Conservation (phyloP, 768 basidiomycete species). For the Pleurotus tuber-regium region DNA sequence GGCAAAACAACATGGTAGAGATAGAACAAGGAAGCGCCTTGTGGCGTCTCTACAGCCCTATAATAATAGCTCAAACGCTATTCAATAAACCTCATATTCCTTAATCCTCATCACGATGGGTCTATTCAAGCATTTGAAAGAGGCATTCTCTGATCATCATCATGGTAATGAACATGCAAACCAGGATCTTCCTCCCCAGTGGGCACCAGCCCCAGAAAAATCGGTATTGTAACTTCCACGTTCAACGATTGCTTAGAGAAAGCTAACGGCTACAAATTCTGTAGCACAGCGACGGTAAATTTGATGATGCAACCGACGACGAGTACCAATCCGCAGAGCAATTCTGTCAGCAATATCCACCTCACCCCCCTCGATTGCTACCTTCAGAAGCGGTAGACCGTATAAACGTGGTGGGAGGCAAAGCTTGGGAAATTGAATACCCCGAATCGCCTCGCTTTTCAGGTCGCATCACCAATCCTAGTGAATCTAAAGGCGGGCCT, state of each 20-base stretch:
- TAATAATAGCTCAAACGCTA: background rate
- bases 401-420: constrained; percentile 44
- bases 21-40: background rate
- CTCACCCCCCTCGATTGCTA: constrained; percentile 42
- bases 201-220: constrained; percentile 58
- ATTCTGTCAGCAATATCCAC: constrained; percentile 44
- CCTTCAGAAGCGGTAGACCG: constrained; percentile 51
- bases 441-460: constrained; percentile 41
- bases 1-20: constrained; percentile 85
- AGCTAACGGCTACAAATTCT: background rate
- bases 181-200: constrained; percentile 40
- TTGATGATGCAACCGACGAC: constrained; percentile 53
- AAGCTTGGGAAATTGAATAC: constrained; percentile 51
- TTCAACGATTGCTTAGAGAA: background rate
- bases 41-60: background rate
- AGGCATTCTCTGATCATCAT: background rate
- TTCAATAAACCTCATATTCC: too few species aligned
- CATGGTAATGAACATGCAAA: background rate
- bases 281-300: constrained; percentile 46
- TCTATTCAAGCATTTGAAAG: constrained; percentile 5
- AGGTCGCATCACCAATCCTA: constrained; percentile 37
- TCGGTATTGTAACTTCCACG: constrained; percentile 27
- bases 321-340: constrained; percentile 50
- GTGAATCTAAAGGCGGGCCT: constrained; percentile 29
- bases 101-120: constrained; percentile 2